Evolutionary conservation across 257 asterid species (phyloP).

Genomic region (Nicotiana tabacum): DNA sequence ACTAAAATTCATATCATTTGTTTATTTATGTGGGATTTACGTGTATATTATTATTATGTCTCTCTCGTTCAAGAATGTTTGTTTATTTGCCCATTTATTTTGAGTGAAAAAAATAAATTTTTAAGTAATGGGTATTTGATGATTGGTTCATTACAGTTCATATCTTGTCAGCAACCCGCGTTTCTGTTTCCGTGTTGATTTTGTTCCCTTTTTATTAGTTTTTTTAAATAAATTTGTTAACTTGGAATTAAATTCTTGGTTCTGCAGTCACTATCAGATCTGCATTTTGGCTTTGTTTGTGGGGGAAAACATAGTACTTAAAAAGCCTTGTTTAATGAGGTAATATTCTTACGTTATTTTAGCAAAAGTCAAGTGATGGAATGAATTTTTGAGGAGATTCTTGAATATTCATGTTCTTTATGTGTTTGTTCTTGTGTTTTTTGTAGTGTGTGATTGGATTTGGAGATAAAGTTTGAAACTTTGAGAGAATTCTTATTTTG

Average conservation of each 20-base stretch:
- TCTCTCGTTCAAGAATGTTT: slow-evolving; percentile 22
- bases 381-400: neutral
- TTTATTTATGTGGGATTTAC: neutral
- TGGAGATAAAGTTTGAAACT: too few relatives aligned
- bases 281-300: slow-evolving; percentile 27
- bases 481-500: neutral
- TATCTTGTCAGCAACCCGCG: slow-evolving; percentile 71
- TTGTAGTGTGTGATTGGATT: neutral
- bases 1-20: neutral
- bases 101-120: neutral
- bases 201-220: slow-evolving; percentile 5
- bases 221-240: neutral
- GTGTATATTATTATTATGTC: neutral
- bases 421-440: neutral
- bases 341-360: neutral
- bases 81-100: neutral
- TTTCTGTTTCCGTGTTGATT: slow-evolving; percentile 30
- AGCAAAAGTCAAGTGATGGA: neutral
- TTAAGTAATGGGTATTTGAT: slow-evolving; percentile 13
- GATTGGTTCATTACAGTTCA: slow-evolving; percentile 39
- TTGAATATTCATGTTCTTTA: neutral
- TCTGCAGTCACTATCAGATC: slow-evolving; percentile 57
- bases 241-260: slow-evolving; percentile 11
- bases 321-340: neutral
- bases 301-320: slow-evolving; percentile 18